These are phyloP conservation scores for Rosa rugosa DNA, from an alignment of 306 rosid genomes.

Conservation along the genomic window DNA sequence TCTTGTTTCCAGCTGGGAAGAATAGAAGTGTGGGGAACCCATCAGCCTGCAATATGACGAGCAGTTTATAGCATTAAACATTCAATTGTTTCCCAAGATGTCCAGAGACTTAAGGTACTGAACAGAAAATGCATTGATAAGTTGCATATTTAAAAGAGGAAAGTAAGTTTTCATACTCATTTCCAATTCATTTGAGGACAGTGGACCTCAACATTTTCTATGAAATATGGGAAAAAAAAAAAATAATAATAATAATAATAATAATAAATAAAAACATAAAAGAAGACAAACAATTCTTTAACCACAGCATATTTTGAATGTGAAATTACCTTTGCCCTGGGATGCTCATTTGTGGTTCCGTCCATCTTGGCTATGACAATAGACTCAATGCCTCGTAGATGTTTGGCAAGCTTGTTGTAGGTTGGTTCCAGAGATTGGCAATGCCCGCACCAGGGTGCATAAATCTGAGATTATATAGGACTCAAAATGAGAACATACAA, in stretches of 20 bases:
- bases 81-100: background rate
- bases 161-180: background rate
- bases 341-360: conserved; percentile 97
- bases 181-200: background rate
- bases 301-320: background rate
- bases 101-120: background rate
- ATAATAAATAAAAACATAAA: background rate
- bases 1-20: conserved; percentile 71
- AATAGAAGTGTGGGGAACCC: conserved; percentile 64
- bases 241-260: too few species aligned
- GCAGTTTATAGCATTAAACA: background rate
- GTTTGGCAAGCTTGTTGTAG: conserved; percentile 90
- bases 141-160: background rate
- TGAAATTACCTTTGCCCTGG: conserved; percentile 84
- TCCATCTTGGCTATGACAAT: conserved; percentile 97
- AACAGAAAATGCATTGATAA: background rate
- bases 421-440: conserved; percentile 93
- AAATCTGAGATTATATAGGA: conserved; percentile 50
- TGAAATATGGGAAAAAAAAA: too few species aligned
- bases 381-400: conserved; percentile 72
- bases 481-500: conserved; percentile 21
- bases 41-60: conserved; percentile 44
- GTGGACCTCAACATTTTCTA: background rate
- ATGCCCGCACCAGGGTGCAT: conserved; percentile 99
- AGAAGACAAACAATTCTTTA: background rate